Evolutionary conservation across 2,329 filamentous ascomycete species (phyloP).

Genomic region (Piedraia hortae): DNA sequence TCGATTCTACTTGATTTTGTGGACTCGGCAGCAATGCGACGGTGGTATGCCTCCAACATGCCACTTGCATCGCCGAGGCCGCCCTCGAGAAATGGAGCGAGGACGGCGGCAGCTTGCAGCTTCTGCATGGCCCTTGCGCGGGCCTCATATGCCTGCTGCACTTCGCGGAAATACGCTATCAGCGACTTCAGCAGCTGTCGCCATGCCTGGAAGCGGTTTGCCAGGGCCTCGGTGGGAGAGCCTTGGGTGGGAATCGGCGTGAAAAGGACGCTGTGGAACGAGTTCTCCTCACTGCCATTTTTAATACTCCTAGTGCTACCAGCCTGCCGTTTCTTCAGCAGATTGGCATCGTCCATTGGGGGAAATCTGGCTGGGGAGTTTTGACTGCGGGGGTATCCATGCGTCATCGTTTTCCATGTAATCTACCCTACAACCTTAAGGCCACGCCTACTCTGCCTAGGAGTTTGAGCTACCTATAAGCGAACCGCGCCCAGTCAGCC

Average conservation of each 20-base stretch:
- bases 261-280: too few species aligned
- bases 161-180: slow-evolving; percentile 77
- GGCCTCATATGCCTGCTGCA: slow-evolving; percentile 68
- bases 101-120: slow-evolving; percentile 47
- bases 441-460: too few species aligned
- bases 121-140: slow-evolving; percentile 60
- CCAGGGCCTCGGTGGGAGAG: slow-evolving; percentile 65
- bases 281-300: too few species aligned
- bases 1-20: slow-evolving; percentile 80
- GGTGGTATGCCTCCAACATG: slow-evolving; percentile 60
- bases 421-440: too few species aligned
- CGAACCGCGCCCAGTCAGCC: too few species aligned
- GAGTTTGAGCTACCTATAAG: too few species aligned
- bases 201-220: slow-evolving; percentile 83
- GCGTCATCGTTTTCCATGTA: too few species aligned
- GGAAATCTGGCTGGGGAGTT: too few species aligned
- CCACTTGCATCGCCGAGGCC: slow-evolving; percentile 73
- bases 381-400: too few species aligned
- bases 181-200: slow-evolving; percentile 84
- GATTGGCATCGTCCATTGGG: too few species aligned
- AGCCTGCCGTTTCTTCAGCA: too few species aligned
- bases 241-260: slow-evolving; percentile 71
- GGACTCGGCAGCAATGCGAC: slow-evolving; percentile 47
- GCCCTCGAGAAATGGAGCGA: slow-evolving; percentile 43
- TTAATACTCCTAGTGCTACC: too few species aligned